These are phyloP conservation scores for Gossypium gossypioides DNA, from an alignment of 441 rosid species.

Conservation along the genomic window DNA sequence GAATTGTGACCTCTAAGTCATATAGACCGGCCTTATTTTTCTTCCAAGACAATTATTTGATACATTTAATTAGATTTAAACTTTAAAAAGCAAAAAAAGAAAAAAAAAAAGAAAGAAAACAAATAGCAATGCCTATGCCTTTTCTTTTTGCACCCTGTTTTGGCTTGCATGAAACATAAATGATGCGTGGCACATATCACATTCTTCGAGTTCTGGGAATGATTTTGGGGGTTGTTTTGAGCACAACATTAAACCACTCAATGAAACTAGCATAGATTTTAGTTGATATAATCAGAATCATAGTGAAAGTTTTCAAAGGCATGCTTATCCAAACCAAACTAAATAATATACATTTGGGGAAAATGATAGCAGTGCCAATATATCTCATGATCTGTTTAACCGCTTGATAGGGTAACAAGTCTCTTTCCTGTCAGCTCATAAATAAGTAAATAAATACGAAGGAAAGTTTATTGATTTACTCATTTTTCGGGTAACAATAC, in stretches of 20 bases:
- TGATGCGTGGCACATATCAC: not conserved
- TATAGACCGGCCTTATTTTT: not conserved
- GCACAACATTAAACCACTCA: not conserved
- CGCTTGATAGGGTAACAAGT: not conserved
- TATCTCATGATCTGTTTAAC: not conserved
- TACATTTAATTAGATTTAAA: not conserved
- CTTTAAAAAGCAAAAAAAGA: not conserved
- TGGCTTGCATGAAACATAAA: not conserved
- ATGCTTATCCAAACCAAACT: not conserved
- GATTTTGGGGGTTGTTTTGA: not conserved
- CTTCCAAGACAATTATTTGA: not conserved
- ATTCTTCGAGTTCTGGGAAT: not conserved
- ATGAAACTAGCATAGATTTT: not conserved
- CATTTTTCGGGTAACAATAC: not conserved
- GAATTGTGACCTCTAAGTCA: not conserved
- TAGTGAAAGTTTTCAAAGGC: not conserved
- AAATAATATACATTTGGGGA: not conserved
- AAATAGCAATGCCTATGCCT: not conserved
- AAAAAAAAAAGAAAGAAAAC: not conserved
- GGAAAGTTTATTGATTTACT: not conserved
- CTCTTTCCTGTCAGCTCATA: not conserved
- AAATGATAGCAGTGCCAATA: not conserved
- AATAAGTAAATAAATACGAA: not conserved
- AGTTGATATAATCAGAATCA: not conserved
- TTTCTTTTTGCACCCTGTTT: not conserved